A percentile compares a stretch with the other conserved stretches of the same genome.
Conservation (phyloP, 2,329 filamentous ascomycete genomes). For the Talaromyces sp. region DNA sequence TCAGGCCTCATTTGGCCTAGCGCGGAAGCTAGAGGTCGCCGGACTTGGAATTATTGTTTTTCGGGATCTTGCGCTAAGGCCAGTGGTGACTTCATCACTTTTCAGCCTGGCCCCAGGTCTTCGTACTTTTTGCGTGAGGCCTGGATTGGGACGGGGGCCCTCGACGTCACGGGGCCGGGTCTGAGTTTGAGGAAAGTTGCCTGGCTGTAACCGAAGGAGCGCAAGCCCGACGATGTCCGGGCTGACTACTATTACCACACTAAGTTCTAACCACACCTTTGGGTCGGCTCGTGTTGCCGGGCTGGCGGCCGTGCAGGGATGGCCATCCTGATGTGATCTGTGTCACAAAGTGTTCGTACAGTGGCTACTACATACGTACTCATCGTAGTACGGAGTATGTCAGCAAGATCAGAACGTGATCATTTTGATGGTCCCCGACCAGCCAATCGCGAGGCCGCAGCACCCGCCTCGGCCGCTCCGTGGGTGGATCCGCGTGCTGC, state of each 20-base stretch:
- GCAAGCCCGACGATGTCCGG: too few species aligned
- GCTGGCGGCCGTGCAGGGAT: background rate
- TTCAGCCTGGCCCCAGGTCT: too few species aligned
- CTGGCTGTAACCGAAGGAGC: background rate
- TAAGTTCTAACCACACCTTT: background rate
- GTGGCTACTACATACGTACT: background rate
- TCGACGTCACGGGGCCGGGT: background rate
- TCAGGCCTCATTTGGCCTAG: background rate
- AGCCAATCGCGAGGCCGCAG: background rate
- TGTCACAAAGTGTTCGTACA: background rate
- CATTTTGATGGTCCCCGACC: background rate
- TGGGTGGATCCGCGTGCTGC: background rate
- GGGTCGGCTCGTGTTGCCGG: background rate
- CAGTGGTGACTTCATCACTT: background rate
- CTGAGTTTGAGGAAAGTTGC: background rate
- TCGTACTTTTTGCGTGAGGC: too few species aligned
- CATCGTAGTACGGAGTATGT: background rate
- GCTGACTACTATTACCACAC: too few species aligned
- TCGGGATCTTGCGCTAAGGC: background rate
- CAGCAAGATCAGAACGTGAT: background rate
- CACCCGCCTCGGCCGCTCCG: conserved; percentile 12
- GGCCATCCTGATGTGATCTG: background rate
- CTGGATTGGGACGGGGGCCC: too few species aligned
- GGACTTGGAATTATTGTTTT: background rate
- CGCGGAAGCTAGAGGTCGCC: background rate